Base-by-base conservation (phyloP, 2,329 filamentous ascomycete species). In the Xylariomycetidae sp. region DNA sequence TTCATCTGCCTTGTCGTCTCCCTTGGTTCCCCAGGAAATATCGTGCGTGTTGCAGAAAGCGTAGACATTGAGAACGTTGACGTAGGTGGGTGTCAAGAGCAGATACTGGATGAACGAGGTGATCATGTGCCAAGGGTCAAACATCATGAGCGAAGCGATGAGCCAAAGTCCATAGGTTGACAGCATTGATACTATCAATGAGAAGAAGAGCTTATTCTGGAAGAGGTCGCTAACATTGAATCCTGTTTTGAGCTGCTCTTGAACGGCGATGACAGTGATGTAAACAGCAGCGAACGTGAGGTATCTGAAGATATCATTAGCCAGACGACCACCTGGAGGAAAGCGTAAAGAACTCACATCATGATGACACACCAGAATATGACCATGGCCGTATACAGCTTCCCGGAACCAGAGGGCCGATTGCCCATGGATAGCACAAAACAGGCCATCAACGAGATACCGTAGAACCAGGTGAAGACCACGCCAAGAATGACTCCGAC, bases 51-150 rank as follows among this genome's bases (percentile, higher is more conserved):
- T 96, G 66, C 89, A 97, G 65, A 98, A 98, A 41, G 90, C 90
- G 63, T 97, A 98, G 37, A 98, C 92, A 69, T 97, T 98, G 52
- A 98, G 80, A 38, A 97, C 89, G 63, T 97, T 98, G 68, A 94
- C 94, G 66, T 95, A 98, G 1, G 89, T 95, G 0, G 92, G 92
- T 1, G 89, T 95, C 37, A 98, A 74, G 26, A 97, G 77, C 50
- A 97, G 80, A 61, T 98, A 98, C 74, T 97, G 92, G 30, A 88
- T 61, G 62, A 97, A 88, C 37, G 84, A 82, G n/a, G 92, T 97
- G 60, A 95, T 74, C 88, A 98, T 97, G 66, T 98, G 92, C 90
- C 92, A 98, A 4, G 92, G 92, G 59, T 98, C 92, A 61, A 97
- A 80, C 80, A 97, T 97, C 48, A 98, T 70, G 46, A 98, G 72